These are phyloP conservation scores for Ogataea polymorpha DNA, from an alignment of 805 yeast genomes.

Conservation along the genomic window DNA sequence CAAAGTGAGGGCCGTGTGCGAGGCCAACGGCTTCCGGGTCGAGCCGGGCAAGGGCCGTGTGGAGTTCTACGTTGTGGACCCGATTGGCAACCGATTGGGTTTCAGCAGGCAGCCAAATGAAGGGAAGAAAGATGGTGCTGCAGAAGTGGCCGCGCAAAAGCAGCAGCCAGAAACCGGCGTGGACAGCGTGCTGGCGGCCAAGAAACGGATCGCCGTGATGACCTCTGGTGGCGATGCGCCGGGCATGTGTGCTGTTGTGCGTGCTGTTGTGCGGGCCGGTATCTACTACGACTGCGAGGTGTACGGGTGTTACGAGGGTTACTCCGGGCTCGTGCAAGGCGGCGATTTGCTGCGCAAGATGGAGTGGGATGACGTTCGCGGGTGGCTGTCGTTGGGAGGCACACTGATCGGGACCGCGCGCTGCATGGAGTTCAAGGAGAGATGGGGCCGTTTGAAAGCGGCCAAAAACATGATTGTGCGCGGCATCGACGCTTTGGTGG, in stretches of 20 bases:
- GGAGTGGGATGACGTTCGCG: conserved; percentile 94
- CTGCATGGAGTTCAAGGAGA: conserved; percentile 78
- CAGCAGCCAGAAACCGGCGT: conserved; percentile 7
- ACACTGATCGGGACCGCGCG: conserved; percentile 96
- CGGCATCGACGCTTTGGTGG: conserved; percentile 93
- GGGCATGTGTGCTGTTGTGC: conserved; percentile 95
- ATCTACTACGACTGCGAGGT: conserved; percentile 85
- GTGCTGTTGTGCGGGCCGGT: conserved; percentile 94
- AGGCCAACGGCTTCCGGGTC: conserved; percentile 19
- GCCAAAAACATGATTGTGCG: conserved; percentile 79
- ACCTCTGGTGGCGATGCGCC: conserved; percentile 99
- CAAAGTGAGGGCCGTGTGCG: conserved; percentile 21
- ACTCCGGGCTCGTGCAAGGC: conserved; percentile 87
- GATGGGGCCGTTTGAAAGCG: conserved; percentile 78
- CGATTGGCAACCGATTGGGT: conserved; percentile 60
- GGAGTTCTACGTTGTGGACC: conserved; percentile 48
- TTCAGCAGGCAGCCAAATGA: conserved; percentile 45
- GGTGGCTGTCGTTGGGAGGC: conserved; percentile 91
- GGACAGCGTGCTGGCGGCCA: conserved; percentile 1
- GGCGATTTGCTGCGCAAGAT: conserved; percentile 72
- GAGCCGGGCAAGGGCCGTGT: conserved; percentile 17
- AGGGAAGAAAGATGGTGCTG: background rate
- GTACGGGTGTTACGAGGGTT: conserved; percentile 90
- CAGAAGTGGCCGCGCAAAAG: background rate
- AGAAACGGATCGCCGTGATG: conserved; percentile 76